phyloP scores from a whole-genome alignment of 2,329 filamentous ascomycete species.

The Passalora sequoiae region DNA sequence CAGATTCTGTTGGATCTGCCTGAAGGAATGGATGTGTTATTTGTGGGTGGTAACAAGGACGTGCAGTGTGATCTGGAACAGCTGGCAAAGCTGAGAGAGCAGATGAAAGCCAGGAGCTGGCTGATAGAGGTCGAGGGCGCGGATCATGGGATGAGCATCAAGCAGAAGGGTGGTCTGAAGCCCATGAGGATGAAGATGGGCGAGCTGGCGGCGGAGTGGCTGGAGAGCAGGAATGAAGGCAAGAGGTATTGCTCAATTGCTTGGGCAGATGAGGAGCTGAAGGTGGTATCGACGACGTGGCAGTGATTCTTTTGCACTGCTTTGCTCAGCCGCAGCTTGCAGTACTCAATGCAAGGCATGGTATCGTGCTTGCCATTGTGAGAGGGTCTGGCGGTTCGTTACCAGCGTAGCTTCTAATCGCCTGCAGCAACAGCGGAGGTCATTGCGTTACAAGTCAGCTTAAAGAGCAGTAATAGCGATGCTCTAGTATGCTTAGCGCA shows the following conservation, averaged over 20 bases:
- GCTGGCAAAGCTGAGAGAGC: slow-evolving; percentile 30
- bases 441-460: too few relatives aligned
- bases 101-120: slow-evolving; percentile 38
- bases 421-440: too few relatives aligned
- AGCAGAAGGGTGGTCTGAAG: slow-evolving; percentile 5
- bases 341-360: too few relatives aligned
- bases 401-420: too few relatives aligned
- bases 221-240: slow-evolving; percentile 7
- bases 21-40: slow-evolving; percentile 33
- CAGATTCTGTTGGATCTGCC: slow-evolving; percentile 37
- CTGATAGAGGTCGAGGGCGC: slow-evolving; percentile 36
- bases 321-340: too few relatives aligned
- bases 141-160: slow-evolving; percentile 18
- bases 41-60: slow-evolving; percentile 37
- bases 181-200: slow-evolving; percentile 14
- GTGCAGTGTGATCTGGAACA: slow-evolving; percentile 32
- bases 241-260: slow-evolving; percentile 4
- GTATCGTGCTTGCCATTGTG: too few relatives aligned
- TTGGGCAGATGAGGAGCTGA: slow-evolving; percentile 8
- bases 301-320: too few relatives aligned
- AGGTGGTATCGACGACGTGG: too few relatives aligned
- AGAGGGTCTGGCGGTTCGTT: too few relatives aligned
- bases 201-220: slow-evolving; percentile 13
- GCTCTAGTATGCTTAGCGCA: too few relatives aligned
- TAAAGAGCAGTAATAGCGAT: too few relatives aligned